phyloP scores from a whole-genome alignment of 2,329 filamentous ascomycete species.

The Mariannaea elegans region DNA sequence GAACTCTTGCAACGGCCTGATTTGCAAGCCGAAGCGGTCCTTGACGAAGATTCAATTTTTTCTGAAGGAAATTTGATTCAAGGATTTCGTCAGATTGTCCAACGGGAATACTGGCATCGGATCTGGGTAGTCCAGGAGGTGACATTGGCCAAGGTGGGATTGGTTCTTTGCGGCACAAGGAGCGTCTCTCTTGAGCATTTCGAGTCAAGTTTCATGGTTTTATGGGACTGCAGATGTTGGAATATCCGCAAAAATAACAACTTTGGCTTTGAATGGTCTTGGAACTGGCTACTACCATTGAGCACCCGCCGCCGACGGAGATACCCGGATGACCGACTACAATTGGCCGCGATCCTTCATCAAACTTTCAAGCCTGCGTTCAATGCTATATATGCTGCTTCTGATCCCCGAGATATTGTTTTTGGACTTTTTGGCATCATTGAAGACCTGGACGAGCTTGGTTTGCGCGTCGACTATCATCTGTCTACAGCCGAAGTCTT shows the following conservation, averaged over 20 bases:
- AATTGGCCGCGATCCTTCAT: constrained; percentile 15
- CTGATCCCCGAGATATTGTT: constrained; percentile 34
- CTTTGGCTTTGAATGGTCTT: background rate
- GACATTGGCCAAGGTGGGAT: background rate
- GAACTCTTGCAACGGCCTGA: background rate
- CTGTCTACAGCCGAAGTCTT: constrained; percentile 13
- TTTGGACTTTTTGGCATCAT: constrained; percentile 30
- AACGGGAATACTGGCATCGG: constrained; percentile 16
- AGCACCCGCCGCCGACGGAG: constrained; percentile 7
- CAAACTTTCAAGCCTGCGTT: background rate
- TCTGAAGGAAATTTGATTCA: background rate
- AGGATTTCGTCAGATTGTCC: constrained; percentile 6
- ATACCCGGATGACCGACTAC: background rate
- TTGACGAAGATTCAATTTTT: too few relatives aligned
- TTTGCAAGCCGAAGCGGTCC: background rate
- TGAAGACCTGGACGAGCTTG: constrained; percentile 1
- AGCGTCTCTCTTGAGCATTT: constrained; percentile 16
- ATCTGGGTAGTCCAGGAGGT: constrained; percentile 23
- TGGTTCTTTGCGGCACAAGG: constrained; percentile 14
- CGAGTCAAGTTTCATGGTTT: constrained; percentile 10
- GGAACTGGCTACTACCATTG: background rate
- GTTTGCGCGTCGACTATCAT: constrained; percentile 16
- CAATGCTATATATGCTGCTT: constrained; percentile 25
- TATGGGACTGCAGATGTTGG: too few relatives aligned
- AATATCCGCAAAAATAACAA: too few relatives aligned